phyloP scores from a whole-genome alignment of 2,329 filamentous ascomycete species.

The Emmonsiellopsis sp. region DNA sequence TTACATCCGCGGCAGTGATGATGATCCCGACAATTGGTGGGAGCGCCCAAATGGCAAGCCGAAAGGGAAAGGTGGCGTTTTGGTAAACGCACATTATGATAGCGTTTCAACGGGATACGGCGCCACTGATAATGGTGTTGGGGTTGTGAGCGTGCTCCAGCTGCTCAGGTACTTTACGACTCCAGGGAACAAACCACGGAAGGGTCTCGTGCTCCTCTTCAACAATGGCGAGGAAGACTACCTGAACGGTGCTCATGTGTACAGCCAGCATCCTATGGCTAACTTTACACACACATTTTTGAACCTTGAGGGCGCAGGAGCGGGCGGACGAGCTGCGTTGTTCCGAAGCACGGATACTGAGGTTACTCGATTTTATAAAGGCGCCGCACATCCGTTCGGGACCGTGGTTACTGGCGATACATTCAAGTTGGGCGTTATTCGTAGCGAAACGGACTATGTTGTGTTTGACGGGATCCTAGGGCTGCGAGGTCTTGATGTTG shows the following conservation, averaged over 20 bases:
- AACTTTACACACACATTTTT: constrained; percentile 78
- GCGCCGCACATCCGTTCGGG: constrained; percentile 67
- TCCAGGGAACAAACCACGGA: constrained; percentile 59
- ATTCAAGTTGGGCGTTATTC: constrained; percentile 68
- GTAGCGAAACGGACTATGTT: constrained; percentile 82
- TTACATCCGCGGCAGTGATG: constrained; percentile 75
- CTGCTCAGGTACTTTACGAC: constrained; percentile 78
- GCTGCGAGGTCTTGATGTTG: constrained; percentile 80
- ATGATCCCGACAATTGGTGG: constrained; percentile 68
- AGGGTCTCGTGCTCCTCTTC: constrained; percentile 72
- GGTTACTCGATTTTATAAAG: constrained; percentile 68
- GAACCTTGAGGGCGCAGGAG: constrained; percentile 90
- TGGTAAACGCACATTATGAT: constrained; percentile 94
- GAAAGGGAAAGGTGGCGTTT: constrained; percentile 61
- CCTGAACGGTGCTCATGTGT: constrained; percentile 76
- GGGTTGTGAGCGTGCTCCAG: constrained; percentile 77
- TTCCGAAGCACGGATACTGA: constrained; percentile 85
- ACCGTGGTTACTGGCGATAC: constrained; percentile 74
- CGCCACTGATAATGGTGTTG: constrained; percentile 88
- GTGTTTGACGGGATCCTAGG: constrained; percentile 71
- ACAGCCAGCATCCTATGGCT: constrained; percentile 71
- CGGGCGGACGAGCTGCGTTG: constrained; percentile 75
- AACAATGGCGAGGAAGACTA: constrained; percentile 97
- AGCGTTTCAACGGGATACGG: constrained; percentile 87
- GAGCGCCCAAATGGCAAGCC: constrained; percentile 39